Evolutionary conservation across 495 filamentous ascomycete species (phyloP), one percentile per base, ranked within the genome.

Genomic region (Bathelium albidoporum): DNA sequence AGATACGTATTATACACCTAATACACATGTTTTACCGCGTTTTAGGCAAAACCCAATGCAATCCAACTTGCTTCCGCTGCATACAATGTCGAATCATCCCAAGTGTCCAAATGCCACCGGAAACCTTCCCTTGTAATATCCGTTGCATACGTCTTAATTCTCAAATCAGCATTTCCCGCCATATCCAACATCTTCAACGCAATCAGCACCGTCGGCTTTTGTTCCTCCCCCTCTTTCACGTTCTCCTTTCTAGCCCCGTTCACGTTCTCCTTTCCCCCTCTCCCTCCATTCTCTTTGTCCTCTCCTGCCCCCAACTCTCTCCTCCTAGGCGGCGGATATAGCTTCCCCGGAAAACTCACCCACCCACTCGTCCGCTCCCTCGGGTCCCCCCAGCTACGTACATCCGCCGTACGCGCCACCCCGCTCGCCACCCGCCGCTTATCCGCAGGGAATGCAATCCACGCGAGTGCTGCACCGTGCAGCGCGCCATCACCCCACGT

Each of bases 141-240:
- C 59, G 77, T 73, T 22, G 79, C 72, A 2, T 71, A 71, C 22
- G 74, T 64, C 65, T 76, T 78, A 69, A 80, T 77, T 59, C 74
- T 74, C 58, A 70, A 34, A 60, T 69, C 67, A 24, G 65, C 65
- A 53, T 70, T 65, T 2, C 68, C 65, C 0, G 62, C 66, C 28
- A 58, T 53, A 64, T 70, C 68, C 32, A 70, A 22, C 62, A 60
- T 61, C 36, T 59, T 70, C 62, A 70, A 58, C 39, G 65, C 68
- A 2, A 62, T 60, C 1, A 68, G 24, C 1, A 70, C 68, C 43
- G 62, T 70, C 4, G 68, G 68, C 26, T 53, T 39, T n/a, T 44
- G n/a, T 11, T 52, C 45, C 36, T 52, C 28, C 0, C 44, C 44
- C 5, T 28, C 29, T 16, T 16, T 24, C 49, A 28, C 24, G 5